Evolutionary conservation across 768 basidiomycete genomes (phyloP), one percentile per base, ranked within the genome.

Genomic region (Tulasnella sp.): DNA sequence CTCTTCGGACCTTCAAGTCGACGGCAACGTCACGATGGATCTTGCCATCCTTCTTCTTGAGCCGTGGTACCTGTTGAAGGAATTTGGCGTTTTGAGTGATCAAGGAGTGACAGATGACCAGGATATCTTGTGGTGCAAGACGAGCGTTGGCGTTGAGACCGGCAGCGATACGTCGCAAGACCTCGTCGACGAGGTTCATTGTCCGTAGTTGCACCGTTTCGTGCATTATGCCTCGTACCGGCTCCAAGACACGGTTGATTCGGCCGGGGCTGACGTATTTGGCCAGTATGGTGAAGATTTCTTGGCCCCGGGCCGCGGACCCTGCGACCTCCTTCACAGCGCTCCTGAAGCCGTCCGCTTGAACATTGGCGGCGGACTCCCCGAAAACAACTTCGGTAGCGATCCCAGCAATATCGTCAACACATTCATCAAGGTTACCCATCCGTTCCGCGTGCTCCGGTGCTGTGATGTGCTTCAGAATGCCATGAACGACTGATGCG

Each of bases 331-430:
- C 97, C 29, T 92, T 88, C 89, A 95, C 93, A 83, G 93, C 96
- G 22, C 95, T 96, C 84, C 91, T 94, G 89, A 97, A 98, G 34
- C 91, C 96, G 79, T 96, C 94, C 3, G 91, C 86, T 76, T 90
- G 89, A 0, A 93, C 90, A 80, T 98, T 94, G 82, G 93, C 93
- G 17, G 92, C 93, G 0, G 96, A 96, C 81, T 96, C 90, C 36
- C 97, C 97, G 79, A 98, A 98, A 72, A 98, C 88, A 72, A 98
- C 97, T 81, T 94, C 95, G 0, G 91, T 90, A 19, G 92, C 91
- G 75, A 98, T 84, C 80, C 92, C 88, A 0, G 93, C 91, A 9
- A 96, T 86, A 79, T 94, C 92, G 67, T 88, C 88, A 25, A 95
- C 90, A 78, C 91, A 91, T 19, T 87, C 86, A 79, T 98, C 96